phyloP scores from a whole-genome alignment of 179 eudicot genomes.

The Silene coronaria region DNA sequence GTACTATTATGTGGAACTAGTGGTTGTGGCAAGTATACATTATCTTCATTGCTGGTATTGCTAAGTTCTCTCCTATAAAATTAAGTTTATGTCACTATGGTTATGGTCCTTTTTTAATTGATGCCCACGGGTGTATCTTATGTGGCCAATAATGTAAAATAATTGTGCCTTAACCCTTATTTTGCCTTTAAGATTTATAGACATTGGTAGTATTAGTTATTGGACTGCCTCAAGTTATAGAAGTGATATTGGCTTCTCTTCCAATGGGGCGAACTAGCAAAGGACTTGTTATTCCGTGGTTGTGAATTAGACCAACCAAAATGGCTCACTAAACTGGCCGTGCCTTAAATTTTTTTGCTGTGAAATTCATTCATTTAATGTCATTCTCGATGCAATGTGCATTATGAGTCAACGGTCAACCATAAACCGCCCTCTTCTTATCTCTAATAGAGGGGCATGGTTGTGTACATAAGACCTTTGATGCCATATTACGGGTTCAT shows the following conservation, averaged over 20 bases:
- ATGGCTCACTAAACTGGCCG: neutral
- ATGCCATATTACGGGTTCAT: neutral
- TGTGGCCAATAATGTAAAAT: neutral
- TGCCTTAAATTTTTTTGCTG: neutral
- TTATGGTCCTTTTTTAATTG: too few relatives aligned
- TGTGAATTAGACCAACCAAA: neutral
- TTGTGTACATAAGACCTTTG: neutral
- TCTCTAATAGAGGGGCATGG: neutral
- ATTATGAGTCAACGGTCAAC: neutral
- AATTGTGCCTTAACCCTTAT: neutral
- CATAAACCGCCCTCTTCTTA: neutral
- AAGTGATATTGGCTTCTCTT: neutral
- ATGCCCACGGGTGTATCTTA: neutral
- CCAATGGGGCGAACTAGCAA: neutral
- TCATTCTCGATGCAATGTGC: neutral
- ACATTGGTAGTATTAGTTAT: neutral
- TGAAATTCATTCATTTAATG: neutral
- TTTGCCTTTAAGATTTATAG: neutral
- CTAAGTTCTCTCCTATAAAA: neutral
- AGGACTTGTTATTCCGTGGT: neutral
- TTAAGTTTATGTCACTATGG: neutral
- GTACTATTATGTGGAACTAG: slow-evolving; percentile 92
- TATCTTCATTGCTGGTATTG: slow-evolving; percentile 91
- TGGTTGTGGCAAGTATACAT: slow-evolving; percentile 96
- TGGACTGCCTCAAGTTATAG: neutral